Evolutionary conservation across 192 early-diverging fungal genomes (phyloP), one percentile per base, ranked within the genome.

Genomic region (Diversispora epigaea): DNA sequence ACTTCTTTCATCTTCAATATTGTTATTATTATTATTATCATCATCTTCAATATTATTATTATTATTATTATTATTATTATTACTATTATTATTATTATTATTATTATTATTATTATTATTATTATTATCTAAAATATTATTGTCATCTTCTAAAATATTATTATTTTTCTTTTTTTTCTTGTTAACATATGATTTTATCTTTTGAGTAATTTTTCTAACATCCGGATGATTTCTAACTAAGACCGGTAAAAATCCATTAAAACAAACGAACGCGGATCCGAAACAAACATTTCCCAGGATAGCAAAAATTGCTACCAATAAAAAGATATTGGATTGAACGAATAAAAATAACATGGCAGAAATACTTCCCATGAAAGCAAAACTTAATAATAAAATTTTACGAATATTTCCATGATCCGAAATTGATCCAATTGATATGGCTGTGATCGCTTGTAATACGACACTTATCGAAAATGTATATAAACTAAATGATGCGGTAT

Each of bases 241-340:
- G 4, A 86, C 75, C 12, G 85, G 86, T 61, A 87, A 69, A 66
- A 82, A 87, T 10, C 81, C 83, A 43, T 87, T 84, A 68, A 84
- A 85, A 56, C 83, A 87, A 8, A 87, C 86, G 6, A 83, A 71
- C 11, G 80, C 65, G 11, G 79, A 81, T 0, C 86, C 86, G 78
- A 84, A 87, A 43, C 76, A 78, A 8, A 87, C 79, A 47, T 82
- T 84, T 11, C 77, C 80, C 10, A 83, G 74, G 32, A 84, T 80
- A 74, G 79, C 77, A 19, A 87, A 67, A 3, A 79, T 60, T 4
- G 80, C 81, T 10, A 80, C 82, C 45, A 84, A 64, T 58, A 78
- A 75, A 3, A 78, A 64, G 8, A 41, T 44, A 6, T 17, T 72
- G 15, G 71, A 66, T 7, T 75, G 64, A 32, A 77, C 56, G 4